Base-by-base conservation (phyloP, 768 basidiomycete genomes). In the Boletus reticuloceps region DNA sequence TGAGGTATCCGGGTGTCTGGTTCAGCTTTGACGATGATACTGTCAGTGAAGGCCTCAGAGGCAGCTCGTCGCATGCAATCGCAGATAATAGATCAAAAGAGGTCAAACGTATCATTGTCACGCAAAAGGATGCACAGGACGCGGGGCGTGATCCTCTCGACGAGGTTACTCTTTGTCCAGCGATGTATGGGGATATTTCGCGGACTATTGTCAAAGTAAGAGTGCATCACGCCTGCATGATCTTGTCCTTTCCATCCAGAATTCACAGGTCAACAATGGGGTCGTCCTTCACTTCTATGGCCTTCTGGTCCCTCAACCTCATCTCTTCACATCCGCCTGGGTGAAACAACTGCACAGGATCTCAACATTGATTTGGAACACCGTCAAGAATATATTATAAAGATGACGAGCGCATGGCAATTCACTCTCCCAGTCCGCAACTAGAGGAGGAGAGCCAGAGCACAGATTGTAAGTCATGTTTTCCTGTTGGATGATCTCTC, bases 341-440 rank as follows among this genome's bases (percentile, higher is more conserved):
- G 89, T 22, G 75, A 83, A 61, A 94, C 91, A 7, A 92, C 86
- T 9, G 85, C 88, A 3, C 91, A 96, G 68, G 93, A 94, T 68
- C 71, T 95, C 43, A 81, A 77, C 2, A 74, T 88, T 25, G 91
- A 91, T 58, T 75, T 96, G 19, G 94, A 7, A 79, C 89, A 14
- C 92, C 94, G 6, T 73, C 85, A 16, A 79, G 86, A 31, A 76
- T 85, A 47, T 88, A 89, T 69, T 90, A 91, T 74, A 94, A 94
- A 68, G 92, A 94, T 52, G 94, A 95, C 63, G 86, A 90, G 58
- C 76, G 91, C 48, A 92, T 94, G 89, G 82, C 82, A 29, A 94
- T 94, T 36, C 91, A 94, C 61, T 79, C 85, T 7, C 80, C 79
- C 5, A 69, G 61, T 31, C 65, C 55, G 9, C 74, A 74, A 29